phyloP scores from a whole-genome alignment of 768 basidiomycete genomes.

The Termitomyces sp. region DNA sequence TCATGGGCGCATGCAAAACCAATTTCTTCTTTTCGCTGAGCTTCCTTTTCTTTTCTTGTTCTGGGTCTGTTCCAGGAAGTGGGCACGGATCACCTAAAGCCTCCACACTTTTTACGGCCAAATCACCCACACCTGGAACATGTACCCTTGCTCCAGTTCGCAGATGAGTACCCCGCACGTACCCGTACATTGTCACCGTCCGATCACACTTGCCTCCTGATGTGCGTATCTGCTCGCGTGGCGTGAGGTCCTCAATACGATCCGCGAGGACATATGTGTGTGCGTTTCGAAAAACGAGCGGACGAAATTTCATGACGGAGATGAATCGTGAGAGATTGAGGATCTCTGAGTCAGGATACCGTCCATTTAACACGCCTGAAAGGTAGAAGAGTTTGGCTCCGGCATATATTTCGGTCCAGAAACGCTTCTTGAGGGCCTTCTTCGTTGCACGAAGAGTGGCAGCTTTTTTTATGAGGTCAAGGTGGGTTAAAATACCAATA shows the following conservation, averaged over 20 bases:
- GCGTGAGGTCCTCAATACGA: constrained; percentile 90
- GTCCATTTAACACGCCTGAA: constrained; percentile 93
- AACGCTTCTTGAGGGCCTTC: constrained; percentile 93
- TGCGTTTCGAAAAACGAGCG: constrained; percentile 89
- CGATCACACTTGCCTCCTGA: constrained; percentile 88
- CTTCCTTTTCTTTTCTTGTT: constrained; percentile 90
- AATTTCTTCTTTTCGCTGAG: constrained; percentile 93
- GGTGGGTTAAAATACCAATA: constrained; percentile 91
- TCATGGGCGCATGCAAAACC: constrained; percentile 96
- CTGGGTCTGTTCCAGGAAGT: constrained; percentile 83
- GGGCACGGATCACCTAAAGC: constrained; percentile 93
- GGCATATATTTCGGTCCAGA: constrained; percentile 99
- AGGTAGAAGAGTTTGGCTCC: constrained; percentile 98
- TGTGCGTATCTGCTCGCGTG: constrained; percentile 72
- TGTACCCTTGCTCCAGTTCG: constrained; percentile 76
- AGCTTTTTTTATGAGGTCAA: constrained; percentile 94
- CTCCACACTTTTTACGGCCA: constrained; percentile 68
- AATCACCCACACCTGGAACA: constrained; percentile 91
- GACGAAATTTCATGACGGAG: constrained; percentile 97
- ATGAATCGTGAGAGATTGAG: constrained; percentile 95
- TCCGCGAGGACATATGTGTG: constrained; percentile 96
- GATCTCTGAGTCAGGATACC: constrained; percentile 95
- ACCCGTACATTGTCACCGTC: constrained; percentile 92
- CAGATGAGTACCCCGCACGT: constrained; percentile 85
- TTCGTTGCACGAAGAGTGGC: constrained; percentile 84